Base-by-base conservation (phyloP, 116 monocot species). In the Cymodocea nodosa region DNA sequence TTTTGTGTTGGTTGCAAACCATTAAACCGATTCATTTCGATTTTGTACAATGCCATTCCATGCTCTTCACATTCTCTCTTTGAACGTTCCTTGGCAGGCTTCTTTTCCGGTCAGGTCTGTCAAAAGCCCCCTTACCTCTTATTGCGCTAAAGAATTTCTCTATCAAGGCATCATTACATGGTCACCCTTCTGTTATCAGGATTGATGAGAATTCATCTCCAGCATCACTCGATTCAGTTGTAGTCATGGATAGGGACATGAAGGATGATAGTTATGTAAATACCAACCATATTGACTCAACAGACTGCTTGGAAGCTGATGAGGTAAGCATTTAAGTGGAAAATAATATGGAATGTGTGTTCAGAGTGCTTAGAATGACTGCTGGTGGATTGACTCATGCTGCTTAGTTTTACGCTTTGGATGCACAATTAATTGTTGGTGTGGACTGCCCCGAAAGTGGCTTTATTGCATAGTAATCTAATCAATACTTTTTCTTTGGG, bases 181-280 rank as follows among this genome's bases (percentile, higher is more conserved):
- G 81, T 69, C 84, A 86, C 10, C 61, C 77, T 40, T 74, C 94
- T 50, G 68, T 87, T 63, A 74, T 87, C 30, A 71, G 82, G 66
- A 80, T 89, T 40, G 97, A 98, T 30, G 86, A 89, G 23, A 80
- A 78, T 65, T 71, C 92, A 36, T 98, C 97, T 9, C 89, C 92
- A 16, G 70, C 85, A 51, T 98, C 89, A 2, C 78, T 98, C 63
- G 97, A 88, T 66, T 97, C 97, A 7, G 78, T 85, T 68, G 86
- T 84, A 13, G 85, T 73, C 57, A 80, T 78, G 50, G 85, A 89
- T 52, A 75, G 76, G 67, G 84, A 83, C 75, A 54, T 62, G 50
- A 91, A 86, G 60, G 71, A 66, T 63, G 80, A 78, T 34, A 91
- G 82, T 59, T 86, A 71, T 74, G 67, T 68, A n/a, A 87, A 65